Percentiles rank a stretch among this genome's conserved stretches.
phyloP scores from a whole-genome alignment of 768 basidiomycete genomes.

The Suillus fuscotomentosus region DNA sequence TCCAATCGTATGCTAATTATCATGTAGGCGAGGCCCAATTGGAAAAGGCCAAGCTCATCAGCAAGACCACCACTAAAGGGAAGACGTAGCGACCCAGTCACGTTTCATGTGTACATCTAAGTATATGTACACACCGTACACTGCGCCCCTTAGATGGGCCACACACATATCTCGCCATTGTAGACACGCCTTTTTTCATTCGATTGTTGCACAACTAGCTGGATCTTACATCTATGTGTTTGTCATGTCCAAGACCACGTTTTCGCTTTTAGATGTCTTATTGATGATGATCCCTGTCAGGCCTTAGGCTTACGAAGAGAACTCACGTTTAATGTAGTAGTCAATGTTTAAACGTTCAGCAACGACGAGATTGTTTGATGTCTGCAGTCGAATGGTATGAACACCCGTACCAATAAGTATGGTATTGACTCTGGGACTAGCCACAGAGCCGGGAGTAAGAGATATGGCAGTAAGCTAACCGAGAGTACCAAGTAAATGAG shows the following conservation, averaged over 20 bases:
- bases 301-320: neutral
- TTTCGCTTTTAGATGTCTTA: conserved; percentile 1
- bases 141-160: conserved; percentile 5
- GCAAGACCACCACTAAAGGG: conserved; percentile 74
- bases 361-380: neutral
- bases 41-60: conserved; percentile 92
- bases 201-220: conserved; percentile 5
- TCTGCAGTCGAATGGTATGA: neutral
- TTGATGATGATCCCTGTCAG: neutral
- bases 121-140: neutral
- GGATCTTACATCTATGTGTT: conserved; percentile 6
- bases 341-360: neutral
- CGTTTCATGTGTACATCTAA: neutral
- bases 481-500: too few species aligned
- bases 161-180: conserved; percentile 1
- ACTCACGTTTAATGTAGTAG: neutral
- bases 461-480: too few species aligned
- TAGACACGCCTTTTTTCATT: conserved; percentile 6
- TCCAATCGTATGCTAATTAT: conserved; percentile 5
- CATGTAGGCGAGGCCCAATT: conserved; percentile 73
- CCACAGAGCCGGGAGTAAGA: too few species aligned
- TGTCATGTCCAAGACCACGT: neutral
- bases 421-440: neutral
- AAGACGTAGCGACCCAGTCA: conserved; percentile 32
- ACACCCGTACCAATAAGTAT: neutral